Evolutionary conservation across 2,329 filamentous ascomycete genomes (phyloP).

Genomic region (Pseudocercospora ulei): DNA sequence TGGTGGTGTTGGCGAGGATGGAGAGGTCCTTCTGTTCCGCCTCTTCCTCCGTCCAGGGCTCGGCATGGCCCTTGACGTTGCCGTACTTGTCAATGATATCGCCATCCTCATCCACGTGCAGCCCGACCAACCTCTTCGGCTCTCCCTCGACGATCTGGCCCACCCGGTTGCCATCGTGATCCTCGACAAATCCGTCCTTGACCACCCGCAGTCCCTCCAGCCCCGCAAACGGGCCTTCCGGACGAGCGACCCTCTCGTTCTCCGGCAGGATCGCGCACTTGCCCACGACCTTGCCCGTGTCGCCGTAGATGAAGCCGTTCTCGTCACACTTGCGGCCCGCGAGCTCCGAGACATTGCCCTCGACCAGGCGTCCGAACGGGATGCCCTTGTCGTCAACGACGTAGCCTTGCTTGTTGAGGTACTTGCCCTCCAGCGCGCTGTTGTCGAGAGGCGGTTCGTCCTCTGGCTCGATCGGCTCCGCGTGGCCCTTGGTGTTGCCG

Average conservation of each 20-base stretch:
- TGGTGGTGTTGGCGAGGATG: conserved; percentile 51
- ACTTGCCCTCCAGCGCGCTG: conserved; percentile 46
- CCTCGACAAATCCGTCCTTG: conserved; percentile 62
- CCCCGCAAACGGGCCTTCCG: conserved; percentile 59
- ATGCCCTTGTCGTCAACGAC: conserved; percentile 47
- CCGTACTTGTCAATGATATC: conserved; percentile 69
- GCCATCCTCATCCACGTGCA: conserved; percentile 69
- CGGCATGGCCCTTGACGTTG: conserved; percentile 52
- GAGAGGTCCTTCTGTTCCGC: conserved; percentile 47
- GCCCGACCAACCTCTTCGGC: conserved; percentile 60
- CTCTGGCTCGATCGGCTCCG: conserved; percentile 45
- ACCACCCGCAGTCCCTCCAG: conserved; percentile 55
- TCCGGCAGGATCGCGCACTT: conserved; percentile 50
- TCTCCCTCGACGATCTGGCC: conserved; percentile 64
- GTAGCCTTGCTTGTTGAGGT: conserved; percentile 50
- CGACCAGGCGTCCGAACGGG: conserved; percentile 48
- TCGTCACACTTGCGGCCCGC: conserved; percentile 48
- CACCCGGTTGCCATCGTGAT: conserved; percentile 69
- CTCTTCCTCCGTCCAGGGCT: conserved; percentile 47
- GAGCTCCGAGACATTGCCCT: conserved; percentile 49
- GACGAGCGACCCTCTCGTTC: conserved; percentile 46
- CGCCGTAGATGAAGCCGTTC: conserved; percentile 49
- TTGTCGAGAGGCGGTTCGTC: conserved; percentile 38
- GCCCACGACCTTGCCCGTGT: conserved; percentile 48
- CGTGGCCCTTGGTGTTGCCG: conserved; percentile 52